Evolutionary conservation across 1,139 yeast genomes (phyloP).

Genomic region (Trichomonascaceae sp.): DNA sequence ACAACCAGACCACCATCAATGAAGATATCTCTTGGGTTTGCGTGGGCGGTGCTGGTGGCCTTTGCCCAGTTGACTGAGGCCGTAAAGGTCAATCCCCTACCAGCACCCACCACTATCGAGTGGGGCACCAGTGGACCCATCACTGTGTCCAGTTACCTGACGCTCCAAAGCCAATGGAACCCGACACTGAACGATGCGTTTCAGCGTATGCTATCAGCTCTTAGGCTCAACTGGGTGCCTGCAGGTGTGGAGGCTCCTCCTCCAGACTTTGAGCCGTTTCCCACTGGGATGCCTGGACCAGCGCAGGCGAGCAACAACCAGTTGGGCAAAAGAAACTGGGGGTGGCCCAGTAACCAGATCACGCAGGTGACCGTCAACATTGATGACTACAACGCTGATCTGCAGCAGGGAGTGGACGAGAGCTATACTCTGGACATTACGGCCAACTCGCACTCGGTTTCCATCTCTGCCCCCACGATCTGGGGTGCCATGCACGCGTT

Average conservation of each 20-base stretch:
- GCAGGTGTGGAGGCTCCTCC: slow-evolving; percentile 13
- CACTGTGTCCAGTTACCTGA: slow-evolving; percentile 9
- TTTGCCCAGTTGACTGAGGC: slow-evolving; percentile 3
- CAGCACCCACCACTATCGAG: slow-evolving; percentile 13
- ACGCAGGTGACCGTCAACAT: slow-evolving; percentile 13
- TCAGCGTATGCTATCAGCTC: slow-evolving; percentile 8
- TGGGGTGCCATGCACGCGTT: slow-evolving; percentile 39
- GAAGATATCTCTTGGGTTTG: too few relatives aligned
- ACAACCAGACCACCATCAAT: too few relatives aligned
- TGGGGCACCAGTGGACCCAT: slow-evolving; percentile 15
- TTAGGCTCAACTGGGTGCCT: slow-evolving; percentile 14
- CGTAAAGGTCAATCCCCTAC: slow-evolving; percentile 15
- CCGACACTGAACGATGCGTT: slow-evolving; percentile 12
- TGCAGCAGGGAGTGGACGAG: slow-evolving; percentile 34
- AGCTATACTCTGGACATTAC: slow-evolving; percentile 24
- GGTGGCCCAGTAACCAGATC: not conserved
- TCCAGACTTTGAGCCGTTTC: slow-evolving; percentile 14
- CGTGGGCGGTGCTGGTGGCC: too few relatives aligned
- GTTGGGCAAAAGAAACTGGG: not conserved
- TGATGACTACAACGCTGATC: slow-evolving; percentile 22
- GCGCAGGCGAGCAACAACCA: too few relatives aligned
- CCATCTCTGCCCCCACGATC: slow-evolving; percentile 26
- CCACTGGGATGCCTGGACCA: slow-evolving; percentile 8
- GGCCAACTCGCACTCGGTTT: slow-evolving; percentile 12
- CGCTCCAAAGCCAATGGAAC: slow-evolving; percentile 7